Evolutionary conservation across 345 rosid species (phyloP).

Genomic region (Corchorus olitorius): DNA sequence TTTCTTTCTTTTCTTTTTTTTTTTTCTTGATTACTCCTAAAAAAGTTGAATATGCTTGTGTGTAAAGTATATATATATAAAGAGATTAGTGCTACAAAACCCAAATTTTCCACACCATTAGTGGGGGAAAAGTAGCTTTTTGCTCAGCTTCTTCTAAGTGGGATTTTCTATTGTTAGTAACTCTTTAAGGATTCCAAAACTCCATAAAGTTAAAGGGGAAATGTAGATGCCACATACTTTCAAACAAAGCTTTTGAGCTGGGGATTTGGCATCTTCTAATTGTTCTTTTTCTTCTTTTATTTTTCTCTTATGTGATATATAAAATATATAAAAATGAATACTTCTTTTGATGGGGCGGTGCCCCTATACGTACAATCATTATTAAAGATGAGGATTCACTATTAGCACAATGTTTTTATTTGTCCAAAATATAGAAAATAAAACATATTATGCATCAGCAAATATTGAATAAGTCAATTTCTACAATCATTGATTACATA

Average conservation of each 20-base stretch:
- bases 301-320: neutral
- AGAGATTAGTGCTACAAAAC: constrained; percentile 37
- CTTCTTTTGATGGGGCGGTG: constrained; percentile 38
- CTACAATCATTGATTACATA: neutral
- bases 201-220: constrained; percentile 23
- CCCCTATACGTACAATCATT: constrained; percentile 15
- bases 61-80: constrained; percentile 34
- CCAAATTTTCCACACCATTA: constrained; percentile 40
- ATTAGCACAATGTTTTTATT: neutral
- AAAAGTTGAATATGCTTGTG: constrained; percentile 44
- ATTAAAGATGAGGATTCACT: neutral
- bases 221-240: constrained; percentile 34
- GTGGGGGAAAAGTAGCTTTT: constrained; percentile 41
- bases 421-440: neutral
- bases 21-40: constrained; percentile 11
- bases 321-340: neutral
- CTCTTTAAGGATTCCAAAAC: constrained; percentile 41
- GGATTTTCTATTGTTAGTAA: constrained; percentile 38
- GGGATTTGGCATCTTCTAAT: constrained; percentile 38
- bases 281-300: constrained; percentile 8
- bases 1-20: neutral
- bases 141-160: constrained; percentile 25
- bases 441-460: neutral
- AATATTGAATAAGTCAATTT: neutral
- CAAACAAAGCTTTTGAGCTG: constrained; percentile 42